These are phyloP conservation scores for Pachyrhizus erosus DNA, from an alignment of 306 rosid genomes.

Conservation along the genomic window DNA sequence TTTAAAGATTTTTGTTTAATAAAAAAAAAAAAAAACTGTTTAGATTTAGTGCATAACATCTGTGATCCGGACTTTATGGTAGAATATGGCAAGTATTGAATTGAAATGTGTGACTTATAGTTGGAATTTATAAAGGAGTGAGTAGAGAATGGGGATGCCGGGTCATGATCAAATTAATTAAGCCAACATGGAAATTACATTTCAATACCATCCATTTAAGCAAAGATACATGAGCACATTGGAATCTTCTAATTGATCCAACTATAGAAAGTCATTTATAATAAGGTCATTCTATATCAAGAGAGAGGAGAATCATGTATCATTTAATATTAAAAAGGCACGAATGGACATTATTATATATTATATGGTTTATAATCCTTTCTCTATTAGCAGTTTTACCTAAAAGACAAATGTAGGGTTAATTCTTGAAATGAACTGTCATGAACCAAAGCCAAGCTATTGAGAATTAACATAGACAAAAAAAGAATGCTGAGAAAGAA, in stretches of 20 bases:
- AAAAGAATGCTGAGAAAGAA: slow-evolving; percentile 1
- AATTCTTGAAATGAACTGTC: neutral
- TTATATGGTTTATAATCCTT: neutral
- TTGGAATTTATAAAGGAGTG: neutral
- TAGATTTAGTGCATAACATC: neutral
- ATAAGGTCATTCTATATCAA: neutral
- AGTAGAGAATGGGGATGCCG: neutral
- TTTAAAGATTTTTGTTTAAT: too few relatives aligned
- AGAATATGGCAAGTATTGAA: neutral
- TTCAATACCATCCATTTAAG: neutral
- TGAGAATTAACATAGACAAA: neutral
- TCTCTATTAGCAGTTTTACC: neutral
- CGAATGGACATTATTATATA: slow-evolving; percentile 21
- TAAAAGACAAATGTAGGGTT: neutral
- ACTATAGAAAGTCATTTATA: slow-evolving; percentile 1
- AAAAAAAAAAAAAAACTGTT: neutral
- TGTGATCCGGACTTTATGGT: slow-evolving; percentile 21
- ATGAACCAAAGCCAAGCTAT: neutral
- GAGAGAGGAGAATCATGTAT: neutral
- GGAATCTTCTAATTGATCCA: neutral
- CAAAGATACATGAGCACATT: neutral
- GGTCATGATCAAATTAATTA: slow-evolving; percentile 14
- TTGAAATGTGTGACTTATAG: neutral
- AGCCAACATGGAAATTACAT: neutral
- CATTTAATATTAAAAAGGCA: slow-evolving; percentile 20